phyloP scores from a whole-genome alignment of 2,329 filamentous ascomycete genomes.

The Alternaria atra region DNA sequence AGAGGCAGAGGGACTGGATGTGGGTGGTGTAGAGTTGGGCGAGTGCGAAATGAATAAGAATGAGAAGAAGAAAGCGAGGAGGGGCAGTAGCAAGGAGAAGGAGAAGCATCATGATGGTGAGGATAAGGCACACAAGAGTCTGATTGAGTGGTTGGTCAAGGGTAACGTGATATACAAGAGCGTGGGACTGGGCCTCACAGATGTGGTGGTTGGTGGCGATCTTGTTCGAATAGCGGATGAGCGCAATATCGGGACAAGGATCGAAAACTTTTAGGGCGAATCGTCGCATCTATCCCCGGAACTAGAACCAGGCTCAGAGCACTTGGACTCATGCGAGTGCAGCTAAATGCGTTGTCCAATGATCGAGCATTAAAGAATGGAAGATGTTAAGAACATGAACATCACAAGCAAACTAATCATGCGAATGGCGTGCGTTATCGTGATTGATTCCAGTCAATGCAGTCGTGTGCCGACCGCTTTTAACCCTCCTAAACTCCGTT shows the following conservation, averaged over 20 bases:
- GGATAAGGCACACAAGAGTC: slow-evolving; percentile 47
- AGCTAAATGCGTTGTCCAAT: not conserved
- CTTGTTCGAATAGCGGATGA: slow-evolving; percentile 65
- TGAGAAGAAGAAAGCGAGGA: slow-evolving; percentile 56
- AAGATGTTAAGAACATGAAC: not conserved
- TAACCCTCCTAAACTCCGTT: slow-evolving; percentile 52
- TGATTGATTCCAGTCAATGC: slow-evolving; percentile 49
- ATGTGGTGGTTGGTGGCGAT: slow-evolving; percentile 69
- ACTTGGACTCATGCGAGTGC: slow-evolving; percentile 16
- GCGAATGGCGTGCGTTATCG: slow-evolving; percentile 44
- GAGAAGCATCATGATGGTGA: slow-evolving; percentile 30
- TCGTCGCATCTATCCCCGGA: slow-evolving; percentile 1
- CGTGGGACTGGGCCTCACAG: slow-evolving; percentile 74
- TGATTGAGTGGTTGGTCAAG: slow-evolving; percentile 68
- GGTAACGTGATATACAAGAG: slow-evolving; percentile 76
- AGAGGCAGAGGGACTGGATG: slow-evolving; percentile 76
- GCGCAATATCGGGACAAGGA: slow-evolving; percentile 64
- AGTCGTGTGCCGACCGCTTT: slow-evolving; percentile 46
- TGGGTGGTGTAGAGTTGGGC: slow-evolving; percentile 76
- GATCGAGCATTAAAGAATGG: not conserved
- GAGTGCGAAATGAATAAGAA: slow-evolving; percentile 76
- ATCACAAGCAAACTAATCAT: slow-evolving; percentile 32
- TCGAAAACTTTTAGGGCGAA: slow-evolving; percentile 56
- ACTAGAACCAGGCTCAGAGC: not conserved
- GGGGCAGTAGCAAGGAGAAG: slow-evolving; percentile 61